Base-by-base conservation (phyloP, 768 basidiomycete species). In the Tylopilus sp. region DNA sequence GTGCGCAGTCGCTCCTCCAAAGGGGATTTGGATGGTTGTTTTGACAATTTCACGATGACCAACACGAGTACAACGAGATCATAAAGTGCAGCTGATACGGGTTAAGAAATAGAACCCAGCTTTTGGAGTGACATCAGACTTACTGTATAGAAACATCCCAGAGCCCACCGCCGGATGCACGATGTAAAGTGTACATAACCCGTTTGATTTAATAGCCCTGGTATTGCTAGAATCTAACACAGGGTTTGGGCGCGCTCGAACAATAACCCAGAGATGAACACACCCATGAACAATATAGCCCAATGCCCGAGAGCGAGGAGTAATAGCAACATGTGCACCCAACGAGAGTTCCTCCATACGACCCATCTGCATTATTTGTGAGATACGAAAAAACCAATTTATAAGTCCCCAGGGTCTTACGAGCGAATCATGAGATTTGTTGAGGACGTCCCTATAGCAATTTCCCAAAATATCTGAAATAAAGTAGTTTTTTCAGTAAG, bases 391-490 rank as follows among this genome's bases (percentile, higher is more conserved):
- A 8, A 21, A 11, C 3, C 7, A 8, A 34, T 1, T 21, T 25
- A 34, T 6, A n/a, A 21, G 0, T 9, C 3, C 19, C 30, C 3
- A 41, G 9, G 11, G 29, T 48, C 67, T 50, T 48, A 69, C 69
- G 62, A 60, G 47, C 69, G 64, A 48, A 70, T 54, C 58, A 70
- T 60, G 41, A 68, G 19, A 44, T 70, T 70, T 19, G 46, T 51
- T 0, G 69, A 69, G 40, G 45, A 13, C 25, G 48, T 62, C 22
- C 51, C 64, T 2, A 68, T 24, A 22, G 30, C 50, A 22, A 67
- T 52, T 22, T 57, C 41, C 19, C 37, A 60, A 4, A 48, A 3
- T 9, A 60, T 4, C 67, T 70, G 38, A 11, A 6, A 22, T 29
- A 6, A 30, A 14, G 19, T 9, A 17, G 6, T 16, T 11, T 3